Evolutionary conservation across 1,139 yeast genomes (phyloP), one percentile per base, ranked within the genome.

Genomic region (Casaregolazyma lundiana): DNA sequence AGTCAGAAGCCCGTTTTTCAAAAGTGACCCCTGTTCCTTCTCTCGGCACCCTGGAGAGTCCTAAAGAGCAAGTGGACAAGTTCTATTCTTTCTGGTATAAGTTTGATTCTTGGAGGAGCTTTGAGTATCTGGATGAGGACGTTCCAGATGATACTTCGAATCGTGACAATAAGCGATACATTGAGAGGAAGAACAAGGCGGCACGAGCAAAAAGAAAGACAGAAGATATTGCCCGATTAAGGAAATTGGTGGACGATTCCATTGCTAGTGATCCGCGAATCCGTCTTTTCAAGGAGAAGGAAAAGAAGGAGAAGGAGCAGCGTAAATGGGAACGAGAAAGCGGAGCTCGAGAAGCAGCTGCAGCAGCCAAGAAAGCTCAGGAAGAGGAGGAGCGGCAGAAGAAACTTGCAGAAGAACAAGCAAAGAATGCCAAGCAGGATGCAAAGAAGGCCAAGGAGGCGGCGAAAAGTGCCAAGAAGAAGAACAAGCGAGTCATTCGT

Each of bases 131-230:
- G 68, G 99, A 92, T 66, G 98, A 92, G 75, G 99, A 92, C 67
- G 97, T 90, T 64, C 99, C 99, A 57, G 99, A 92, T 75, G 99
- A 92, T 72, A 86, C 97, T 53, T 87, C 96, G 54, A 94, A 92
- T 81, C 89, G 99, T 78, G 98, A 92, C 69, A 95, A 92, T 79
- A 92, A 92, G 77, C 95, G 99, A 75, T 87, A 89, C 75, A 84
- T 90, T 61, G 98, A 92, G 75, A 88, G 92, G 77, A 92, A 94
- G 78, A 92, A 92, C 77, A 78, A 87, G 70, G 90, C 96, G 58
- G 88, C 95, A 53, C 87, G 99, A 76, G 86, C 86, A 77, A 92
- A 92, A 84, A 86, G 81, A 77, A 94, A 94, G 83, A 90, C 92
- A 65, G 97, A 92, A 65, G 99, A 92, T 70, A 90, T 85, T 73